Base-by-base conservation (phyloP, 495 filamentous ascomycete genomes). In the Penicillium cosmopolitanum region DNA sequence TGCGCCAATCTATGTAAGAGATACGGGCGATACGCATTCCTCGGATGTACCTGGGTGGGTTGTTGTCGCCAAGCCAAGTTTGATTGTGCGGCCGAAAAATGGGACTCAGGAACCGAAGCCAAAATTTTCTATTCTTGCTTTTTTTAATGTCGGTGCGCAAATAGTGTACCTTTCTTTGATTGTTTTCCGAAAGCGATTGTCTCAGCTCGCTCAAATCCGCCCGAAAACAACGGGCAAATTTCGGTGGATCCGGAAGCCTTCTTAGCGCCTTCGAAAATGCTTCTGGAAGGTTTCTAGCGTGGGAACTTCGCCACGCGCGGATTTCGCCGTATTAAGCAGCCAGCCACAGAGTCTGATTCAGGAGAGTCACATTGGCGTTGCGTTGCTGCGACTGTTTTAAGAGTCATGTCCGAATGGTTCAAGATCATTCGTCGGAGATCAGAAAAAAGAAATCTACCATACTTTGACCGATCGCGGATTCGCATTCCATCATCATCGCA, bases 241-340 rank as follows among this genome's bases (percentile, higher is more conserved):
- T 28, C 19, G 21, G 53, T n/a, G 46, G 35, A 53, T 34, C 46
- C 18, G 40, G 33, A 46, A 46, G 33, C 55, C 57, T 71, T 71
- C 68, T 63, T 71, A 64, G 68, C 56, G 66, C 44, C 43, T 72
- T 73, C 70, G 23, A 63, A 63, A 66, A 66, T 16, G 11, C n/a
- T 73, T 73, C 71, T 63, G 38, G 66, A 71, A 71, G 52, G 18
- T 52, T 73, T 69, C 71, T 71, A 66, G 69, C 46, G 66, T 31
- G 43, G 31, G 12, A 34, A 12, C 53, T 58, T 52, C 28, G 50
- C 57, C 48, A 60, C 52, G 1, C 23, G 16, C 51, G 61, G 51
- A 54, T 21, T 55, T 50, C 46, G 56, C 61, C 36, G 36, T 38
- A 38, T 38, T 1, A 38, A 38, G 10, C 56, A 56, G 46, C 23